These are phyloP conservation scores for Chrysopogon serrulatus DNA, from an alignment of 176 grass and related monocot species.

Conservation along the genomic window DNA sequence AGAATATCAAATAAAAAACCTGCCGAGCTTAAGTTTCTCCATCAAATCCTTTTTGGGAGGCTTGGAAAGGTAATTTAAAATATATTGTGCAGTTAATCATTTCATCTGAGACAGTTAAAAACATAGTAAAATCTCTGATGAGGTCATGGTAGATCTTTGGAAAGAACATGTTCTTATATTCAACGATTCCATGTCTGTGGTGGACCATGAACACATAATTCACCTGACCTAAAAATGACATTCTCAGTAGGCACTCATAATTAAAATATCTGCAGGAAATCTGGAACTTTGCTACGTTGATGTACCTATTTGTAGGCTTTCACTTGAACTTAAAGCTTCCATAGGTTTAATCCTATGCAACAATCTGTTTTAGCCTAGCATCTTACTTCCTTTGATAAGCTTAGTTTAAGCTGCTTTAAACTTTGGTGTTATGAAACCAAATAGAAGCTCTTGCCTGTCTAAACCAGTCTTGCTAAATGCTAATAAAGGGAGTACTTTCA, in stretches of 20 bases:
- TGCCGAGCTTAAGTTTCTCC: constrained; percentile 76
- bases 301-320: not conserved
- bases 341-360: not conserved
- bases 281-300: not conserved
- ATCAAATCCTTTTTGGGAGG: constrained; percentile 86
- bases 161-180: not conserved
- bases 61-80: constrained; percentile 54
- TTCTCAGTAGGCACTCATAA: not conserved
- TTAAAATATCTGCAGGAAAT: not conserved
- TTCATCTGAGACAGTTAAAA: not conserved
- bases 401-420: not conserved
- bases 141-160: not conserved
- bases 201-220: not conserved
- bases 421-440: not conserved
- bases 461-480: not conserved
- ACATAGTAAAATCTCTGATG: not conserved
- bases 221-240: not conserved
- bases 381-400: not conserved
- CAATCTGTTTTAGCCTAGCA: not conserved
- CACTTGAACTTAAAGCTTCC: not conserved
- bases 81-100: not conserved
- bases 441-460: not conserved
- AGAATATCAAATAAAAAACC: constrained; percentile 71
- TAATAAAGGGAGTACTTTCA: not conserved
- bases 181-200: not conserved